These are phyloP conservation scores for Breviolum minutum DNA, from an alignment of 73 alveolate species.

Conservation along the genomic window DNA sequence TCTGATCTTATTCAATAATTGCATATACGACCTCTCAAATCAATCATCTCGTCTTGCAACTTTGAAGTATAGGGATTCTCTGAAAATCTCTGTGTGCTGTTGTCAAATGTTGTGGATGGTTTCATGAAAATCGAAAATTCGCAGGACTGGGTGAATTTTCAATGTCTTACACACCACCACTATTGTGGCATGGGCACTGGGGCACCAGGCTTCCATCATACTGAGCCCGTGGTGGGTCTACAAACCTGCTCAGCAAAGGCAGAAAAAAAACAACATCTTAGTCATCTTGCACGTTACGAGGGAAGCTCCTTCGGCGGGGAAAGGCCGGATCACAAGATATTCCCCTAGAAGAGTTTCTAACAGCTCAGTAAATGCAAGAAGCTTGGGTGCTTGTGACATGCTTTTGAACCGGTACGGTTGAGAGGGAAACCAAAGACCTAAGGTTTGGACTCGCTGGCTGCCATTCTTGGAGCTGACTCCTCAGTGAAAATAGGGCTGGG, in stretches of 20 bases:
- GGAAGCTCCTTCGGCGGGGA: not conserved
- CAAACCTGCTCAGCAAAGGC: not conserved
- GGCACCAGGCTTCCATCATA: not conserved
- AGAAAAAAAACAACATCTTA: not conserved
- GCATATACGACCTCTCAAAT: not conserved
- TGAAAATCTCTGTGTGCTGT: not conserved
- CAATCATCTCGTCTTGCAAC: not conserved
- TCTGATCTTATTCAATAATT: not conserved
- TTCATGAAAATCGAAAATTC: not conserved
- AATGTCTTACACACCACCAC: not conserved
- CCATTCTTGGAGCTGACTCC: conserved; percentile 6
- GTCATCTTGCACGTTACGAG: no score
- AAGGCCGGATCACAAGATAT: not conserved
- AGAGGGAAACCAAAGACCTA: not conserved
- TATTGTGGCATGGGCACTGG: not conserved
- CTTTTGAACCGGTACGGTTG: not conserved
- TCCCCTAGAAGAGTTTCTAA: not conserved
- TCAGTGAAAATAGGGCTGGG: not conserved
- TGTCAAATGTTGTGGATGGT: not conserved
- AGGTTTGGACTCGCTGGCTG: not conserved
- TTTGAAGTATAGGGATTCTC: not conserved
- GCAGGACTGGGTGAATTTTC: not conserved
- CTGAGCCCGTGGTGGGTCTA: not conserved
- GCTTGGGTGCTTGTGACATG: not conserved
- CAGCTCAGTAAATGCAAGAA: not conserved